Base-by-base conservation (phyloP, 768 basidiomycete species). In the Termitomyces sp. region DNA sequence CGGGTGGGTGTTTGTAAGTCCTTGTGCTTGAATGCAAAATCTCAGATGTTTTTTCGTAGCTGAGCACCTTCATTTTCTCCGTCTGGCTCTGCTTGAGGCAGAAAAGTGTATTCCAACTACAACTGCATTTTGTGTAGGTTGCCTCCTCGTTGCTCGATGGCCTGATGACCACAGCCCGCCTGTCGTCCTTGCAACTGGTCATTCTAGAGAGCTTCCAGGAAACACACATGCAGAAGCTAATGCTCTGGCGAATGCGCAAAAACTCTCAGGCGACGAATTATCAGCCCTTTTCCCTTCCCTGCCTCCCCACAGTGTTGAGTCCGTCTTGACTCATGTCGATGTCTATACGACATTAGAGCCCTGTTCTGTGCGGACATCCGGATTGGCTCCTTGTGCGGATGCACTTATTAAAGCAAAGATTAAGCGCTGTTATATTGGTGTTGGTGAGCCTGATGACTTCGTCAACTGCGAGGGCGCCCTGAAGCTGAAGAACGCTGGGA, bases 221-320 rank as follows among this genome's bases (percentile, higher is more conserved):
- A 98, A 98, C 68, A 98, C 96, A 3, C 96, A 99, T 70, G 96
- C 95, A 11, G 96, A 99, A 74, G 93, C 94, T 24, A 96, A 96
- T 68, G 94, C 95, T 1, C 74, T 99, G 54, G 68, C 81, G 43
- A 97, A 98, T 66, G 82, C 85, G 5, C 70, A 68, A 16, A 45
- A 61, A n/a, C 74, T 86, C 40, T 74, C 83, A 2, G 48, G 66
- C 8, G 60, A 70, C 13, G 68, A 85, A 44, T 68, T 90, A 41
- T 66, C 74, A 14, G 60, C 73, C 13, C 67, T 82, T 36, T 76
- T 85, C 44, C 74, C 81, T 1, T 62, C 65, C 4, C 58, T 67
- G 10, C 59, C 72, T 11, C 68, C 74, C 1, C 56, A 72, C 24
- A 65, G 69, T 41, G 58, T 82, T 46, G 74, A 81, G 54, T 74